Conservation (phyloP, 164 flowering plant genomes). For the Piper longum region DNA sequence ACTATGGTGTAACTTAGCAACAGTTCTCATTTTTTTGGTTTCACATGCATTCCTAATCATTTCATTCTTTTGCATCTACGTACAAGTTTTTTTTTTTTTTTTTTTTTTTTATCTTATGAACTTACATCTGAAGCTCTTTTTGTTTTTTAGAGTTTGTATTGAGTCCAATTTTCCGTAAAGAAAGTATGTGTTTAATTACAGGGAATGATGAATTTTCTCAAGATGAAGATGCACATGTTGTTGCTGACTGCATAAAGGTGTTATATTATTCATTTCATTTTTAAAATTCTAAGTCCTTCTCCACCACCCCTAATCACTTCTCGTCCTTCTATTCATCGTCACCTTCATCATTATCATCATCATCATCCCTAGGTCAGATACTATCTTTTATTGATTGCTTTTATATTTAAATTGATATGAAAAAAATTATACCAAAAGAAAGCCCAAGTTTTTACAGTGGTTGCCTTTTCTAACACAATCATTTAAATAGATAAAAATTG, state of each 20-base stretch:
- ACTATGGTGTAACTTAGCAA: not conserved
- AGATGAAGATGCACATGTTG: constrained; percentile 83
- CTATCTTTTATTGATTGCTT: too few species aligned
- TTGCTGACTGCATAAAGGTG: constrained; percentile 96
- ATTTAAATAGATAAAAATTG: too few species aligned
- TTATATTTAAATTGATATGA: too few species aligned
- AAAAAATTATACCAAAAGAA: too few species aligned
- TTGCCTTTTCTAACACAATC: too few species aligned
- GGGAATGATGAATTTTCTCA: constrained; percentile 74
- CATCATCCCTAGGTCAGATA: too few species aligned
- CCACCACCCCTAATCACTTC: not conserved
- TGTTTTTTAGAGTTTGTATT: not conserved
- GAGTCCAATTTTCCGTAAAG: not conserved
- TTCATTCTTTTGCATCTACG: not conserved
- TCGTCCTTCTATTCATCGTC: too few species aligned
- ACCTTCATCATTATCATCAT: too few species aligned
- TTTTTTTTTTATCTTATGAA: not conserved
- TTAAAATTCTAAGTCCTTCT: not conserved
- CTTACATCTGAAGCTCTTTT: not conserved
- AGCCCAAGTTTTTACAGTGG: too few species aligned
- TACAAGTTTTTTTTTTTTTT: not conserved
- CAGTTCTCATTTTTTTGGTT: not conserved
- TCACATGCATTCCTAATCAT: not conserved
- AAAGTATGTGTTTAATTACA: constrained; percentile 10
- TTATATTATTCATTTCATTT: constrained; percentile 1